Base-by-base conservation (phyloP, 768 basidiomycete genomes). In the Trametes cubensis region DNA sequence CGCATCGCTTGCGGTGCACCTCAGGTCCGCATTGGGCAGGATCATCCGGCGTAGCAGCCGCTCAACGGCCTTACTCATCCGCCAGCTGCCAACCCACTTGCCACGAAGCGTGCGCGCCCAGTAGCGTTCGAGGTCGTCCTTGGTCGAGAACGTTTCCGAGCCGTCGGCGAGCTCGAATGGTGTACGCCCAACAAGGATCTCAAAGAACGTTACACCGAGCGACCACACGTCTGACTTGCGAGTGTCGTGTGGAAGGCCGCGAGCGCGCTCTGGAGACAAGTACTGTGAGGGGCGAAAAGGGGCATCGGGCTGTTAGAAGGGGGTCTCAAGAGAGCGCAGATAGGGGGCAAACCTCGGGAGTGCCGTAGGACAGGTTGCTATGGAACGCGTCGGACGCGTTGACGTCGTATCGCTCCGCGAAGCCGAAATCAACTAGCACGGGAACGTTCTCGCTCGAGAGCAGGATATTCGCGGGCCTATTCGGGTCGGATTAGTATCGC, bases 381-480 rank as follows among this genome's bases (percentile, higher is more conserved):
- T 87, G 85, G 77, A 94, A 94, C 1, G 90, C 87, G 20, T 84
- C 85, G 18, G 78, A 72, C 0, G 86, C 84, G 1, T 76, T 73
- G 45, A 82, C 69, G 65, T 92, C 88, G 71, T 95, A 95, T 66
- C 85, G 85, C 70, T 96, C 92, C 2, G 96, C 94, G 68, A 98
- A 99, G 1, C 97, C 96, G 69, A 97, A 99, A 74, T 98, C 97
- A 40, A 97, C 90, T 4, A 98, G 83, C 3, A 97, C 90, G 0
- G 94, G 93, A 1, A 94, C 78, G 68, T 88, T 88, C 65, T 87
- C 81, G 57, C 77, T 75, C 0, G 91, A 90, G 48, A 99, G 80
- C 2, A 99, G 82, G 67, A 99, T 94, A 70, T 99, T 99, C 17
- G 94, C 92, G 0, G 94, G 94, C 69, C 93, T 95, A 65, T 10